Base-by-base conservation (phyloP, 352 stramenopile genomes). In the Phytophthora cactorum region DNA sequence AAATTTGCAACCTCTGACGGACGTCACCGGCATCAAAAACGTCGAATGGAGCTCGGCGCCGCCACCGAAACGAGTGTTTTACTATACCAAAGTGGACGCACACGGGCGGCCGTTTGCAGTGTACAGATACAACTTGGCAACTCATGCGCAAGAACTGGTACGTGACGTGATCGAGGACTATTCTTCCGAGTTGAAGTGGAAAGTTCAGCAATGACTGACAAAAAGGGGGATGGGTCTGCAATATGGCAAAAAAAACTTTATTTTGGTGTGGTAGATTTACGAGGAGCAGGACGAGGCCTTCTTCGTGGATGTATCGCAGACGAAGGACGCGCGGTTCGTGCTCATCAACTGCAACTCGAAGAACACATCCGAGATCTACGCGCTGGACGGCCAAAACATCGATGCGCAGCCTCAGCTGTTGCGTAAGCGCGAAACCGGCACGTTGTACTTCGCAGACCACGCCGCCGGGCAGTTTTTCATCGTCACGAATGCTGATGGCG, bases 321-420 rank as follows among this genome's bases (percentile, higher is more conserved):
- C 88, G 1, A 97, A 97, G 53, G 90, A 96, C 77, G 78, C 70
- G 47, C 47, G 63, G 11, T 95, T 88, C 41, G 77, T 97, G 41
- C 68, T 96, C 17, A 91, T 96, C 57, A 96, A 95, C 61, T 92
- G 81, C 76, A 96, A 97, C 72, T 93, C 84, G 3, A 96, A 96
- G 72, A 84, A 81, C 50, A 82, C 78, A 47, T 96, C 89, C n/a
- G 86, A 97, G 72, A 94, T 96, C 46, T 78, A 90, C 53, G 82
- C 81, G 9, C 56, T 88, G 12, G 55, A 75, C 27, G 68, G 68
- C 12, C 43, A 74, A 15, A 34, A 81, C 28, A 34, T 53, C 8
- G 17, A 65, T 2, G 76, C 76, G 0, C 39, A 34, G 25, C 82
- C 81, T n/a, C 72, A 75, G 29, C 50, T 88, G 25, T 59, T 96